Evolutionary conservation across 2,329 filamentous ascomycete species (phyloP).

Genomic region (Arthrobotrys iridis): DNA sequence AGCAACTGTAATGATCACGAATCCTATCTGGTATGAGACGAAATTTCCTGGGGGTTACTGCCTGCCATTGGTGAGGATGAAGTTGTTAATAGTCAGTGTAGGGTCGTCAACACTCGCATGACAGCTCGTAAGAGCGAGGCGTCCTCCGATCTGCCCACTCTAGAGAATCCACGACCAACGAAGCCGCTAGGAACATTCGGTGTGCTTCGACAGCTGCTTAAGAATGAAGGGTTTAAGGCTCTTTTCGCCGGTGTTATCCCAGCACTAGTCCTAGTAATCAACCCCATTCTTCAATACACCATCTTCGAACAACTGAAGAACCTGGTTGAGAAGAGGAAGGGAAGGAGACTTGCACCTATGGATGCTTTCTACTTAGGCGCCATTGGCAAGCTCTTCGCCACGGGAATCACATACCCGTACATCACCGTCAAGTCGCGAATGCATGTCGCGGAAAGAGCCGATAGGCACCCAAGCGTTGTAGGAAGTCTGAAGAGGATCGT

Average conservation of each 20-base stretch:
- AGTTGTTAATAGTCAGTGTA: not conserved
- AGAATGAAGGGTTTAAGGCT: conserved; percentile 82
- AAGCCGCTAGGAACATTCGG: conserved; percentile 78
- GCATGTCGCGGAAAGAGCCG: conserved; percentile 83
- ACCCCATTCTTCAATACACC: conserved; percentile 98
- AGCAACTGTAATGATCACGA: conserved; percentile 93
- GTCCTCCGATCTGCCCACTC: conserved; percentile 56
- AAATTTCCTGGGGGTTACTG: not conserved
- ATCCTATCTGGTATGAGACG: conserved; percentile 81
- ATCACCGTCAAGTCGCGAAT: conserved; percentile 98
- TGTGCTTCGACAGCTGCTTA: conserved; percentile 81
- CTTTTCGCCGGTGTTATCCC: conserved; percentile 93
- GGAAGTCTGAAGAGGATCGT: conserved; percentile 81
- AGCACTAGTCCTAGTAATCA: conserved; percentile 92
- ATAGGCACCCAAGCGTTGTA: conserved; percentile 82
- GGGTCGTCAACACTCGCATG: conserved; percentile 95
- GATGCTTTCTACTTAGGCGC: conserved; percentile 92
- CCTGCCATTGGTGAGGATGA: not conserved
- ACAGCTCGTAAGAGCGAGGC: conserved; percentile 80
- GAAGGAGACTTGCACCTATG: conserved; percentile 77
- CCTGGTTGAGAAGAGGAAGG: conserved; percentile 75
- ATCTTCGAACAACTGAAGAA: conserved; percentile 99
- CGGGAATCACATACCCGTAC: conserved; percentile 94
- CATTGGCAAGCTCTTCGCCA: conserved; percentile 92
- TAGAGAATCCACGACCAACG: conserved; percentile 59